Base-by-base conservation (phyloP, 2,329 filamentous ascomycete species). In the Thermomyces lanuginosus region DNA sequence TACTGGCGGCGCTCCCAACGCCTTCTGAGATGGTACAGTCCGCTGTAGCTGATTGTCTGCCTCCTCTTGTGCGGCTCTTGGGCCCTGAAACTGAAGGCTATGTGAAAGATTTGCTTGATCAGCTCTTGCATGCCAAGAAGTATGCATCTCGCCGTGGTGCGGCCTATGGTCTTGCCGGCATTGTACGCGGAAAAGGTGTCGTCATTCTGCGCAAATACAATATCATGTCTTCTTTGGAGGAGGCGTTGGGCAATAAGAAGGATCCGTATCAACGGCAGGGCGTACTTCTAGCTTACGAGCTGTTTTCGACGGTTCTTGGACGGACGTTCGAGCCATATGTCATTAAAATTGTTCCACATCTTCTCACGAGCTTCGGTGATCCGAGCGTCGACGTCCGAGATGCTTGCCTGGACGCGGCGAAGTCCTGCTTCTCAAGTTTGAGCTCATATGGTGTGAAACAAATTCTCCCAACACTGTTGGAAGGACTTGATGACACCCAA, bases 1-100 rank as follows among this genome's bases (percentile, higher is more conserved):
- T 98, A 12, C 64, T 98, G 30, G 71, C 73, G 12, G 93, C 91
- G 5, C 62, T 98, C 22, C 89, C 77, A 49, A 95, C 86, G 8
- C 89, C 89, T 15, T 95, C 89, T 0, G 89, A 98, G 53, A 84
- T 81, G 9, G 89, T 98, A 1, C 89, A 98, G 52, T 93, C 89
- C 48, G 89, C 89, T 24, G 84, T 95, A 32, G 83, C 91, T 3
- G 81, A 89, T 44, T 98, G 89, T 43, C 61, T 98, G 12, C 86
- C 89, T 8, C 84, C 89, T 1, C 64, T 98, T n/a, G 72, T 98
- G 16, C 74, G 72, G 31, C 76, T 81, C 2, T 86, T 78, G 24
- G 69, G 69, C 16, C 72, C 84, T 34, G 78, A 86, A 44, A 73
- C 78, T 3, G 69, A 73, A 17, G 71, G 74, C 25, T 95, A 93